Evolutionary conservation across 1,139 yeast genomes (phyloP), one percentile per base, ranked within the genome.

Genomic region (Suhomyces bokatorum): DNA sequence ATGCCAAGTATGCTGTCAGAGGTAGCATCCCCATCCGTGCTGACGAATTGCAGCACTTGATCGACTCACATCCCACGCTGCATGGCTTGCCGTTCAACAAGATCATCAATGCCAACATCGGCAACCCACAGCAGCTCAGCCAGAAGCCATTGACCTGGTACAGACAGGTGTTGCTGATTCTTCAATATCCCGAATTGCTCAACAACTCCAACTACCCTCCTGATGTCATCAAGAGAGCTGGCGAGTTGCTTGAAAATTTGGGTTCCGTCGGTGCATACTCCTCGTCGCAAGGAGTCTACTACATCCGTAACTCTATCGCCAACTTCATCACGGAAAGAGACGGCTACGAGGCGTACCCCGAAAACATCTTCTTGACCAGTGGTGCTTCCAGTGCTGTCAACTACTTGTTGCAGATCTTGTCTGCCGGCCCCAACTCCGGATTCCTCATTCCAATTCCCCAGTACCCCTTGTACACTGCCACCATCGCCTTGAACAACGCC

Each of bases 371-470:
- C 61, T 75, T 93, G 54, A 90, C 97, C 27, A 83, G 87, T 2
- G 99, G 99, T 53, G 99, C 99, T 2, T 89, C 97, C 14, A 79
- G 90, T 26, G 97, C 96, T 1, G 98, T 91, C 12, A 75, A 82
- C 40, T 81, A 85, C 57, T 71, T 95, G 49, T 70, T 93, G 43
- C 84, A 85, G 46, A 75, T 91, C 33, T 69, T 93, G 28, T 76
- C 95, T 3, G 67, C 76, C 33, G 87, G 87, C 43, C 77, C 77
- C 22, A 67, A 80, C 45, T 77, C 91, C 5, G 98, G 97, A 22
- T 90, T 90, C 53, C 71, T 93, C 67, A 90, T 93, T 53, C 99
- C 99, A 31, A 91, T 93, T 54, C 99, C 99, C 12, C 99, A 93
- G 69, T 93, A 95, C 63, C 99, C 99, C 5, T 77, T 95, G 49